These are phyloP conservation scores for Xerocomus potaroensis DNA, from an alignment of 768 basidiomycete genomes.

Conservation along the genomic window DNA sequence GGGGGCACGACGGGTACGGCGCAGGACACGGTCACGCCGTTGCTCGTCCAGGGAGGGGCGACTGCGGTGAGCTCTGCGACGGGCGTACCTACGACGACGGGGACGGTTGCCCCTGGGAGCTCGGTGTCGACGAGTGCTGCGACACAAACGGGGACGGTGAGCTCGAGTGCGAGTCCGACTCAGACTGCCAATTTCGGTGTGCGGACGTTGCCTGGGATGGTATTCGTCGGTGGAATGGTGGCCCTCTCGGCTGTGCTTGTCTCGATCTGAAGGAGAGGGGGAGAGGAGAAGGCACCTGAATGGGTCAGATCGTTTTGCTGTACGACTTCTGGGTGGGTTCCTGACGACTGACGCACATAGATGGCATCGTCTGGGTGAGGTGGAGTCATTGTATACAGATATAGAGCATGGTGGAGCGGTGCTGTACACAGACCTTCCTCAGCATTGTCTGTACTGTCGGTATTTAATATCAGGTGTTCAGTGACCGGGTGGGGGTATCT, in stretches of 20 bases:
- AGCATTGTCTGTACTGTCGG: too few relatives aligned
- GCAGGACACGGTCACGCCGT: slow-evolving; percentile 1
- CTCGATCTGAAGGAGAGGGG: neutral
- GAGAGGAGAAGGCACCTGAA: too few relatives aligned
- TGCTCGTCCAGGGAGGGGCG: slow-evolving; percentile 12
- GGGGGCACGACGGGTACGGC: slow-evolving; percentile 1
- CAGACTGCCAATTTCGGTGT: slow-evolving; percentile 1
- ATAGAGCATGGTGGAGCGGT: neutral
- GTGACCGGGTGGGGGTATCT: too few relatives aligned
- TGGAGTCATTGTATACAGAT: slow-evolving; percentile 7
- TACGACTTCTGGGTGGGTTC: neutral
- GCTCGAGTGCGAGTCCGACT: neutral
- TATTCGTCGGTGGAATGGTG: neutral
- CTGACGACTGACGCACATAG: slow-evolving; percentile 15
- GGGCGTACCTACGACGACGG: neutral
- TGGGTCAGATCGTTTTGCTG: neutral
- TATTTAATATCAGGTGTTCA: slow-evolving; percentile 23
- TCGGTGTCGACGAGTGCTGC: neutral
- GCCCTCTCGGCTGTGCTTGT: neutral
- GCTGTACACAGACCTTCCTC: too few relatives aligned
- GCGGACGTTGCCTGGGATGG: neutral
- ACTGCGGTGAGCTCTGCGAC: neutral
- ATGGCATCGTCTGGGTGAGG: slow-evolving; percentile 6
- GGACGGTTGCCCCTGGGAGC: neutral
- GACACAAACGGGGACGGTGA: slow-evolving; percentile 1